These are phyloP conservation scores for Ceratobasidium sp. DNA, from an alignment of 1,284 basidiomycete species.

Conservation along the genomic window DNA sequence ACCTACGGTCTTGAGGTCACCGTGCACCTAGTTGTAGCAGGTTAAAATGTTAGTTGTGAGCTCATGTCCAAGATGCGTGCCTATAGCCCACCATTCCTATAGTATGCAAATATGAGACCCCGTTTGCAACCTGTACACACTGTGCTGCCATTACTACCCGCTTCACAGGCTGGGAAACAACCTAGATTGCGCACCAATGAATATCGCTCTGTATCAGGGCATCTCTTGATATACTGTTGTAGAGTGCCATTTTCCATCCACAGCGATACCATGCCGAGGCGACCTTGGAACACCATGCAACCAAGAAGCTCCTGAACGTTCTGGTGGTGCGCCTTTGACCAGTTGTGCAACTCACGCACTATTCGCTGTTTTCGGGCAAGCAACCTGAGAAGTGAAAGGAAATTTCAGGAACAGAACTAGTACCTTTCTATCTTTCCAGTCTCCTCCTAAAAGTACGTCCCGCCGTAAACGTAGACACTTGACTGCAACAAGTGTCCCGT, in stretches of 20 bases:
- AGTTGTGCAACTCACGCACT: slow-evolving; percentile 3
- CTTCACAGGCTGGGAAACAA: not conserved
- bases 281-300: not conserved
- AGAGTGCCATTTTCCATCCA: slow-evolving; percentile 27
- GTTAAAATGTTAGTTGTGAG: not conserved
- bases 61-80: not conserved
- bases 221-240: not conserved
- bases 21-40: not conserved
- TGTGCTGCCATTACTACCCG: not conserved
- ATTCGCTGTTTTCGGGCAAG: not conserved
- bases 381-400: no score
- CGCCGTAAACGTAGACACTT: no score
- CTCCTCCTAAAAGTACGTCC: no score
- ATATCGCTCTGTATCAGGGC: slow-evolving; percentile 4
- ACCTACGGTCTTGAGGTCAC: not conserved
- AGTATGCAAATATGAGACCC: not conserved
- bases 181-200: slow-evolving; percentile 1
- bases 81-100: not conserved
- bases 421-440: no score
- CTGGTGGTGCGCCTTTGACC: slow-evolving; percentile 12
- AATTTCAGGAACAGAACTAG: no score
- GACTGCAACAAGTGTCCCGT: no score
- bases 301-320: slow-evolving; percentile 12
- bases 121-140: not conserved
- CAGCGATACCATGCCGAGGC: slow-evolving; percentile 12